phyloP scores from a whole-genome alignment of 2,329 filamentous ascomycete species.

The Cladosporium colombiae region DNA sequence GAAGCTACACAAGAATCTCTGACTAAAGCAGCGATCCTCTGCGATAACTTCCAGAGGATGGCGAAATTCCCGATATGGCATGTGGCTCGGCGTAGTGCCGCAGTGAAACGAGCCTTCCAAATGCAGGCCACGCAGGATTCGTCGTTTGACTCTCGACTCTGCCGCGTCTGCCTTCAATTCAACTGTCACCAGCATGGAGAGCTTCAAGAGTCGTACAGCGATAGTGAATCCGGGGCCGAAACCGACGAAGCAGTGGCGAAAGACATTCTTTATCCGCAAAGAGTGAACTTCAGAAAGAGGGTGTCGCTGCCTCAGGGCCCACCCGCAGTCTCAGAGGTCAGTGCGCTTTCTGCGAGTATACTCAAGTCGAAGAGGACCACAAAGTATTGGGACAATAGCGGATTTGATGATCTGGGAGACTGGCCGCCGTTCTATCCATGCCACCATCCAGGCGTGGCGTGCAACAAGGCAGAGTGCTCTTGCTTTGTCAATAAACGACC shows the following conservation, averaged over 20 bases:
- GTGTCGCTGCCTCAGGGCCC: constrained; percentile 28
- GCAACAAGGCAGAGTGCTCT: constrained; percentile 60
- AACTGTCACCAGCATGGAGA: constrained; percentile 46
- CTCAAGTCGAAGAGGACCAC: background rate
- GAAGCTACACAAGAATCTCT: constrained; percentile 29
- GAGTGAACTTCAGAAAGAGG: constrained; percentile 34
- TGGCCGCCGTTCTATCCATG: constrained; percentile 66
- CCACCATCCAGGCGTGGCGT: constrained; percentile 65
- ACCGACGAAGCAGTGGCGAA: constrained; percentile 28
- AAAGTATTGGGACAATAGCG: constrained; percentile 18
- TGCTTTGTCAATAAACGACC: constrained; percentile 64
- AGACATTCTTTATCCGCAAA: constrained; percentile 36
- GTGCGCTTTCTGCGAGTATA: background rate
- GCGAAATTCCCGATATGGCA: constrained; percentile 45
- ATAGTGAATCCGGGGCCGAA: constrained; percentile 21
- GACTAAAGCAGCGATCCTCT: constrained; percentile 39
- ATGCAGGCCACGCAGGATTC: background rate
- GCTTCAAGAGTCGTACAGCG: constrained; percentile 35
- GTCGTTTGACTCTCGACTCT: constrained; percentile 24
- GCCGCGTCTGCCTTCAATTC: constrained; percentile 33
- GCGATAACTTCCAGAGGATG: constrained; percentile 39
- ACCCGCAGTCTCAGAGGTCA: constrained; percentile 2
- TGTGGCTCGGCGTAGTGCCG: constrained; percentile 37
- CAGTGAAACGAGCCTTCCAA: constrained; percentile 1
- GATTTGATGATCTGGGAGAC: constrained; percentile 39